These are phyloP conservation scores for Periconia sp. DNA, from an alignment of 2,329 filamentous ascomycete genomes.

Conservation along the genomic window DNA sequence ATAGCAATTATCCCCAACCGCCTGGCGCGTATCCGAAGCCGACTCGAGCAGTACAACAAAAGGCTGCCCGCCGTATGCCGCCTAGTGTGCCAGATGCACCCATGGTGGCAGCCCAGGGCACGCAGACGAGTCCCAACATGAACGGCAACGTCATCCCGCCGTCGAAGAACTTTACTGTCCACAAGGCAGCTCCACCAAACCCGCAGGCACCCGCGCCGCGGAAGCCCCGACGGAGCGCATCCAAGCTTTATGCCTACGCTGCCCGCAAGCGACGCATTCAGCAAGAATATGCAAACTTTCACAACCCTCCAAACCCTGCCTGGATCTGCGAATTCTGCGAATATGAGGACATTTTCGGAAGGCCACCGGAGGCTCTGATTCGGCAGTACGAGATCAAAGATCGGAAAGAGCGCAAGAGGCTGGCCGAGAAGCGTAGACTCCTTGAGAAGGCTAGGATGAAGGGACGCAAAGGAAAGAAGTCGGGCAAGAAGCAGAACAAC, in stretches of 20 bases:
- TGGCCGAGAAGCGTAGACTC: slow-evolving; percentile 83
- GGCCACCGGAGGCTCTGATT: slow-evolving; percentile 81
- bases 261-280: slow-evolving; percentile 78
- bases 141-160: slow-evolving; percentile 44
- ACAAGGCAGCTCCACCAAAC: slow-evolving; percentile 46
- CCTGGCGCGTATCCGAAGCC: slow-evolving; percentile 46
- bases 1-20: slow-evolving; percentile 46
- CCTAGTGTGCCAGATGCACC: slow-evolving; percentile 41
- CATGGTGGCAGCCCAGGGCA: slow-evolving; percentile 59
- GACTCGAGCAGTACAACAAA: too few species aligned
- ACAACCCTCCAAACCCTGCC: slow-evolving; percentile 79
- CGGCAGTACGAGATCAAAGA: slow-evolving; percentile 95
- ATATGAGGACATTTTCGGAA: slow-evolving; percentile 94
- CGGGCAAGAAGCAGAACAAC: slow-evolving; percentile 64
- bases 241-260: slow-evolving; percentile 75
- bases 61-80: slow-evolving; percentile 37
- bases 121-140: slow-evolving; percentile 62
- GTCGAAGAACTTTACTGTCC: slow-evolving; percentile 37
- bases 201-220: slow-evolving; percentile 58
- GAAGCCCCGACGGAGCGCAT: slow-evolving; percentile 67
- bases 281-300: slow-evolving; percentile 77
- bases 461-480: slow-evolving; percentile 86
- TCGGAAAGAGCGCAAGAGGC: slow-evolving; percentile 78
- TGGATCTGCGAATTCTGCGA: slow-evolving; percentile 99
- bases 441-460: slow-evolving; percentile 95